Conservation (phyloP, 2,329 filamentous ascomycete genomes). For the Onygena corvina region DNA sequence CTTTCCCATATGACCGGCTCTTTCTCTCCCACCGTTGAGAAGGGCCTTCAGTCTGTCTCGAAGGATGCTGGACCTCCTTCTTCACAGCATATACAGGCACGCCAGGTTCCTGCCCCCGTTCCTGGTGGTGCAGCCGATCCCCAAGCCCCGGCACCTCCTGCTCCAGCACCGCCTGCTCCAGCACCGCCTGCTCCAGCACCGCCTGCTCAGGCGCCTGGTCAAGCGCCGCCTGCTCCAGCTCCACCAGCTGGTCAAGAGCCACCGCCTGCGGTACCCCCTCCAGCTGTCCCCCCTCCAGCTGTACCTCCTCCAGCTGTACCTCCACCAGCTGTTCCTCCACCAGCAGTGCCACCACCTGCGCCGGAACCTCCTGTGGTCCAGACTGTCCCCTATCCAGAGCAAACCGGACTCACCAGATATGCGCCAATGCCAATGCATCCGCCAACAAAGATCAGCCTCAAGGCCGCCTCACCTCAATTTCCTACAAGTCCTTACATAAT, state of each 20-base stretch:
- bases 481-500: conserved; percentile 45
- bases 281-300: too few species aligned
- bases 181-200: background rate
- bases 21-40: conserved; percentile 36
- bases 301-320: background rate
- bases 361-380: conserved; percentile 20
- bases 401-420: conserved; percentile 47
- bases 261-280: background rate
- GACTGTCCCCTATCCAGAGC: conserved; percentile 42
- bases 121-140: too few species aligned
- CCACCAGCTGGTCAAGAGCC: background rate
- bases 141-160: too few species aligned
- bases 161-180: background rate
- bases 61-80: conserved; percentile 19
- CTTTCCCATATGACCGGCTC: conserved; percentile 51
- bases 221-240: background rate
- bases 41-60: conserved; percentile 30
- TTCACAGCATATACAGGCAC: conserved; percentile 13
- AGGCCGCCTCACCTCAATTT: conserved; percentile 38
- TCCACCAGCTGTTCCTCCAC: background rate
- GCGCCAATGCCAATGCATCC: conserved; percentile 51
- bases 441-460: conserved; percentile 46
- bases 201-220: background rate
- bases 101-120: conserved; percentile 2
- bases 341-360: conserved; percentile 13